Conservation (phyloP, 1,284 basidiomycete genomes). For the Fomitopsis betulina region DNA sequence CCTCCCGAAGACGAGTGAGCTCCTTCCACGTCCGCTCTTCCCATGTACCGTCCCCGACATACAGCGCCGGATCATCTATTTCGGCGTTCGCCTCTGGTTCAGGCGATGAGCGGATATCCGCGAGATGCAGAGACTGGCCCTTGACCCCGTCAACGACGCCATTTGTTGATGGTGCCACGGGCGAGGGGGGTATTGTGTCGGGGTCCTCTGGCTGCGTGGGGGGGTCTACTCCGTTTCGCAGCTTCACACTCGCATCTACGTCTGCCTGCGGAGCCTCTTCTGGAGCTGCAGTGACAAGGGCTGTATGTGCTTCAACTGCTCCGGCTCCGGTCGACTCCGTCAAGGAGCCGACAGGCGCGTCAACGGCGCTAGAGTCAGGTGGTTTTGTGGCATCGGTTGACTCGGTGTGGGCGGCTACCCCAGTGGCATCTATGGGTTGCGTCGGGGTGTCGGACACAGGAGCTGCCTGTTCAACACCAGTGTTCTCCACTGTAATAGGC, state of each 20-base stretch:
- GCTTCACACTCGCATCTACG: background rate
- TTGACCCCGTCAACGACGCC: slow-evolving; percentile 6
- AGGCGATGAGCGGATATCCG: background rate
- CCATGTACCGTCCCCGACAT: slow-evolving; percentile 70
- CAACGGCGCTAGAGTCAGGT: background rate
- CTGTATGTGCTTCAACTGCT: background rate
- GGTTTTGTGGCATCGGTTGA: background rate
- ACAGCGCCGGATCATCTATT: slow-evolving; percentile 8
- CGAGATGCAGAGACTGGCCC: slow-evolving; percentile 1
- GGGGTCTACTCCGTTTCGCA: background rate
- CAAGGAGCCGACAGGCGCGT: background rate
- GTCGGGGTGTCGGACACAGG: background rate
- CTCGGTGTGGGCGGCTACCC: background rate
- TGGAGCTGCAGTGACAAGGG: background rate
- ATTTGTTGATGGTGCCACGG: slow-evolving; percentile 3
- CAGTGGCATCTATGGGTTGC: background rate
- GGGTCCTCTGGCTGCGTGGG: background rate
- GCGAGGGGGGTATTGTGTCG: background rate
- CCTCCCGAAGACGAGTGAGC: slow-evolving; percentile 75
- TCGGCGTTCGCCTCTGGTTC: slow-evolving; percentile 6
- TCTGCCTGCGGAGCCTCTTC: background rate
- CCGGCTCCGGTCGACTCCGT: background rate
- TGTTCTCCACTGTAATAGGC: background rate
- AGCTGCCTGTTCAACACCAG: background rate
- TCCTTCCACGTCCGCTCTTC: slow-evolving; percentile 89